Base-by-base conservation (phyloP, 1,284 basidiomycete genomes). In the Inonotus obliquus region DNA sequence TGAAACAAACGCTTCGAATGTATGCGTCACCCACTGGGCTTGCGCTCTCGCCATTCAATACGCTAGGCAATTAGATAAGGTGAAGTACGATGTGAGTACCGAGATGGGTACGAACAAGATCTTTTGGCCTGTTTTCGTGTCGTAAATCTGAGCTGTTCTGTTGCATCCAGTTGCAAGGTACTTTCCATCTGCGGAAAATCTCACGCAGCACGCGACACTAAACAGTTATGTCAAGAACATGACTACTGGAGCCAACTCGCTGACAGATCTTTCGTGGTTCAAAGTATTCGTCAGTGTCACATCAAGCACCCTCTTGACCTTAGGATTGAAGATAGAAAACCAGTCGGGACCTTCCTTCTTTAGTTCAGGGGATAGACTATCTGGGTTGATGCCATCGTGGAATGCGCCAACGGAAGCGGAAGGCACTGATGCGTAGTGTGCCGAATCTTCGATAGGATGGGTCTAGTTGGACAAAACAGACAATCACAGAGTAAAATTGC, bases 261-360 rank as follows among this genome's bases (percentile, higher is more conserved):
- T 4, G 27, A 73, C 82, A 65, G 68, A 93, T 91, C 91, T 96
- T 73, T 97, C 94, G 72, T 99, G 96, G 70, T 88, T 86, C 38
- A 99, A 78, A 1, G 92, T 96, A 73, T 98, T 93, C 19, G 95
- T 87, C 61, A 98, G 75, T 52, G 78, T 80, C 19, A 99, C 92
- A 72, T 98, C 94, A 60, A 97, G 77, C 62, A 84, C 81, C 54
- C 88, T 81, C 76, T 93, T 91, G 63, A 84, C 84, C 69, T 91
- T 89, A 14, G 92, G 89, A 72, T 94, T 97, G 79, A 94, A 98
- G 57, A 97, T 84, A 21, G 92, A 94, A 69, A 96, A 91, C 96
- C 96, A 99, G 74, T 98, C 96, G 39, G 79, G 77, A 0, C 94
- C 96, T 72, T 94, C 91, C 74, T 91, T 92, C 73, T 83, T 85